phyloP scores from a whole-genome alignment of 345 rosid species.

The Melastoma malabathricum region DNA sequence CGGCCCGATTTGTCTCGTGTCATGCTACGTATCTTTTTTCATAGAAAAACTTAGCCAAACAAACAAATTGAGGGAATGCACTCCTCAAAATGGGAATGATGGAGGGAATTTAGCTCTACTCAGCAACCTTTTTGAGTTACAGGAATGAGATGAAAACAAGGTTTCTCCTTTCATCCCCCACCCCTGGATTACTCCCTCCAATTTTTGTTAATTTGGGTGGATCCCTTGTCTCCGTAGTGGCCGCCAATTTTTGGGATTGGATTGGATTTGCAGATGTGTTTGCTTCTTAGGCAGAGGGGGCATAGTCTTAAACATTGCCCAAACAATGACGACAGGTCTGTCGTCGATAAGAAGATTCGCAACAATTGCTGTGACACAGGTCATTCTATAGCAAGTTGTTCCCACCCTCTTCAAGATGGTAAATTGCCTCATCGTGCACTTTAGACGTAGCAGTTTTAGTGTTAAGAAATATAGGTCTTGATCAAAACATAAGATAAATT shows the following conservation, averaged over 20 bases:
- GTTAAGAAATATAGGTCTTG: no score
- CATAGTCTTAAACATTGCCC: constrained; percentile 86
- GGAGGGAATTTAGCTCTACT: no score
- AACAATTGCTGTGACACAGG: constrained; percentile 76
- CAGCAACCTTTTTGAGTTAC: no score
- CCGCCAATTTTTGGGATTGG: background rate
- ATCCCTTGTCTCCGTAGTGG: background rate
- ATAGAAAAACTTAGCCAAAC: no score
- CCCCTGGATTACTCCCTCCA: background rate
- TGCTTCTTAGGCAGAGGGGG: constrained; percentile 69
- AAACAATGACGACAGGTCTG: constrained; percentile 37
- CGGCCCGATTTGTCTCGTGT: no score
- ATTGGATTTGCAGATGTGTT: constrained; percentile 52
- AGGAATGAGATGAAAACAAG: constrained; percentile 94
- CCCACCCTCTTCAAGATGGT: constrained; percentile 73
- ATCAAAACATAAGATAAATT: no score
- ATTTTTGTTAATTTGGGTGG: background rate
- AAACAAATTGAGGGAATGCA: no score
- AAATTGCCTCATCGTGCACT: constrained; percentile 1
- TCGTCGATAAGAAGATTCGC: constrained; percentile 41
- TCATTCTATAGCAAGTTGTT: constrained; percentile 74
- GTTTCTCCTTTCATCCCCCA: constrained; percentile 17
- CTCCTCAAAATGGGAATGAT: no score
- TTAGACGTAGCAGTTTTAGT: no score
- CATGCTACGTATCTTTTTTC: no score